phyloP scores from a whole-genome alignment of 2,329 filamentous ascomycete species.

The Talaromyces pinophilus region DNA sequence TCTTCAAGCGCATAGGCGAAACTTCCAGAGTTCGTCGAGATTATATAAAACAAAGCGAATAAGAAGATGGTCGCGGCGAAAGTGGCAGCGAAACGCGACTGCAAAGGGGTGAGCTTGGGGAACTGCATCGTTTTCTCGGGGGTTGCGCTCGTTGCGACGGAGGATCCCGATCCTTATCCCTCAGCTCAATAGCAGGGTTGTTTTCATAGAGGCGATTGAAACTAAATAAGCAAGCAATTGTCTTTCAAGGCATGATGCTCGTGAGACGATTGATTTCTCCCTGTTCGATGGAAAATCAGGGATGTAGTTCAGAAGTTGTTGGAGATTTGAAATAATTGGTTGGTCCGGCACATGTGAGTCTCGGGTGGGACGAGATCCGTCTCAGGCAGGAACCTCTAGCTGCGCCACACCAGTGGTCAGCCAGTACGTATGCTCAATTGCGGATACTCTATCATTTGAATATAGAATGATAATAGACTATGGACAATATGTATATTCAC shows the following conservation, averaged over 20 bases:
- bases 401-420: slow-evolving; percentile 5
- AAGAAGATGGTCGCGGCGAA: slow-evolving; percentile 62
- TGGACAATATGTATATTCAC: background rate
- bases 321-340: background rate
- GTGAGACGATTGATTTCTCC: background rate
- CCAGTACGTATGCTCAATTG: background rate
- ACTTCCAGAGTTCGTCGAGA: slow-evolving; percentile 57
- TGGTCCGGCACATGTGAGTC: background rate
- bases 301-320: background rate
- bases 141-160: slow-evolving; percentile 1
- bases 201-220: slow-evolving; percentile 10
- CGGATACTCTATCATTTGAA: background rate
- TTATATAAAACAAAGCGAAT: slow-evolving; percentile 61
- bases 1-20: slow-evolving; percentile 65
- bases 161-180: slow-evolving; percentile 17
- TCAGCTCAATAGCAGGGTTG: background rate
- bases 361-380: background rate
- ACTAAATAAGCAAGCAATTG: background rate
- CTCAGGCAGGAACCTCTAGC: background rate
- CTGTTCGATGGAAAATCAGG: background rate
- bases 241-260: background rate
- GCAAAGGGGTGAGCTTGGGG: slow-evolving; percentile 63
- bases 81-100: slow-evolving; percentile 71
- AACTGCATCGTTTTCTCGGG: slow-evolving; percentile 36
- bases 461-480: background rate